phyloP scores from a whole-genome alignment of 345 rosid genomes.

The Ailanthus altissimus region DNA sequence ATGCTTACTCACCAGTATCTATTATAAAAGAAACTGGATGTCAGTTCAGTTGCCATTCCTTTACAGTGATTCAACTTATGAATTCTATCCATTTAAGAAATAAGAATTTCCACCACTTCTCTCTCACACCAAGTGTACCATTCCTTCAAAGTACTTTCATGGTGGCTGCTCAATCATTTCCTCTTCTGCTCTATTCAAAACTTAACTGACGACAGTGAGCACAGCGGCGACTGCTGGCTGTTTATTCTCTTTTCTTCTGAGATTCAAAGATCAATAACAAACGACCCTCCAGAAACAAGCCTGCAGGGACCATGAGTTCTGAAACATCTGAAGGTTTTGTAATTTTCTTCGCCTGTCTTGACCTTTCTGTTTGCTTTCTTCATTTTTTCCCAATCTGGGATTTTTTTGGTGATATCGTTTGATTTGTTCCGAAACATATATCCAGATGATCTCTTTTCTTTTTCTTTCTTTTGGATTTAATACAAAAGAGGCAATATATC shows the following conservation, averaged over 20 bases:
- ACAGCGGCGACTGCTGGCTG: background rate
- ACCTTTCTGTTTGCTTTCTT: conserved; percentile 2
- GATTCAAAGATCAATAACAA: background rate
- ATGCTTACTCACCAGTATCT: background rate
- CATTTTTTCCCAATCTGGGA: background rate
- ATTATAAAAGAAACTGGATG: background rate
- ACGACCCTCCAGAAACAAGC: background rate
- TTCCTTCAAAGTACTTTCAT: background rate
- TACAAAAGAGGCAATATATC: background rate
- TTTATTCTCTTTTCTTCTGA: background rate
- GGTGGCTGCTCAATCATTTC: background rate
- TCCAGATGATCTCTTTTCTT: background rate
- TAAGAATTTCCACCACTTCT: background rate
- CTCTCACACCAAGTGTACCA: background rate
- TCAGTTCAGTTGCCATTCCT: background rate
- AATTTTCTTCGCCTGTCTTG: background rate
- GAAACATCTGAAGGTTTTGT: conserved; percentile 18
- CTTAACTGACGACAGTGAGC: background rate
- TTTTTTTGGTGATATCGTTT: background rate
- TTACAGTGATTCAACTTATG: background rate
- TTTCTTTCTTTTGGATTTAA: background rate
- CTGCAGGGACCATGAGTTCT: background rate
- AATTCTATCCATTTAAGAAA: too few relatives aligned
- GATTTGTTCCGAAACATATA: too few relatives aligned
- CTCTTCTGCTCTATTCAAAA: background rate